Percentiles rank a stretch among this genome's conserved stretches.
Conservation (phyloP, 176 grass and related monocot genomes). For the maize (Zea mays) region Zm-B73-REFERENCE-NAM-5.0 NC_050099.1:168715001-168715500, state of each 20-base stretch:
- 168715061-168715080: conserved; percentile 75
- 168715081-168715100: neutral
- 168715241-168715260: conserved; percentile 38
- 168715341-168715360: neutral
- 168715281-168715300: conserved; percentile 48
- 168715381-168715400: neutral
- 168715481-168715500: conserved; percentile 55
- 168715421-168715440: neutral
- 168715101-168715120: neutral
- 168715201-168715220: no score
- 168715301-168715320: conserved; percentile 47
- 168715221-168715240: conserved; percentile 54
- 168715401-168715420: neutral
- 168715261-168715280: conserved; percentile 40
- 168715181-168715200: neutral
- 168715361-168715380: neutral
- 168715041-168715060: conserved; percentile 89
- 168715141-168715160: neutral
- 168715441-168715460: conserved; percentile 62
- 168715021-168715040: conserved; percentile 94
- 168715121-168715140: neutral
- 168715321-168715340: conserved; percentile 55
- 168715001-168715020: conserved; percentile 86
- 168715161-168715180: rapidly evolving
- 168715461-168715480: conserved; percentile 43